Evolutionary conservation across 2,329 filamentous ascomycete species (phyloP).

Genomic region (Cladophialophora bantiana): DNA sequence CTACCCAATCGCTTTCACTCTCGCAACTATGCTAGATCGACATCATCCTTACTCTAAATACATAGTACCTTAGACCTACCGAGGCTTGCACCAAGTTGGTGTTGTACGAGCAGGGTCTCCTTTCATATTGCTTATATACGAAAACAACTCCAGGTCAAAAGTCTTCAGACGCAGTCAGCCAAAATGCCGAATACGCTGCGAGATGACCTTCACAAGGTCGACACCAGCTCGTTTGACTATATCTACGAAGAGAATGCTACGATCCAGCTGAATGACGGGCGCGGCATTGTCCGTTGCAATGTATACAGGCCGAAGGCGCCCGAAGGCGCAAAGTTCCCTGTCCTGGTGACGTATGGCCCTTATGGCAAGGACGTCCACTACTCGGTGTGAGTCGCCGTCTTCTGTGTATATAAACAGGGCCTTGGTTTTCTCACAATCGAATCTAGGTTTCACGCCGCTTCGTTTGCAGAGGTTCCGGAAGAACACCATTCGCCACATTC

Average conservation of each 20-base stretch:
- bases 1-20: neutral
- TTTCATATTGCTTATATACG: no score
- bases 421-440: neutral
- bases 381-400: conserved; percentile 19
- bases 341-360: conserved; percentile 74
- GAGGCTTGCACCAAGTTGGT: no score
- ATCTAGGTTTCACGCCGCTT: conserved; percentile 56
- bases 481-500: conserved; percentile 63
- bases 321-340: conserved; percentile 60
- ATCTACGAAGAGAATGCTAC: conserved; percentile 60
- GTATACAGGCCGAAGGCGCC: conserved; percentile 57
- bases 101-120: no score
- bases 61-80: no score
- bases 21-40: neutral
- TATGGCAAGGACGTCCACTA: conserved; percentile 78
- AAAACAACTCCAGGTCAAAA: no score
- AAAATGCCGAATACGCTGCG: conserved; percentile 6
- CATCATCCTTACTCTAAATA: neutral
- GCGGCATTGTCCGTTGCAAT: conserved; percentile 58
- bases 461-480: conserved; percentile 58
- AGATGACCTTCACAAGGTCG: conserved; percentile 33
- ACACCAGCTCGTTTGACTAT: conserved; percentile 51
- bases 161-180: no score
- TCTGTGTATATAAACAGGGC: neutral
- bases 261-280: conserved; percentile 50